phyloP scores from a whole-genome alignment of 371 early-diverging fungal species.

The Zopfochytrium polystomum region DNA sequence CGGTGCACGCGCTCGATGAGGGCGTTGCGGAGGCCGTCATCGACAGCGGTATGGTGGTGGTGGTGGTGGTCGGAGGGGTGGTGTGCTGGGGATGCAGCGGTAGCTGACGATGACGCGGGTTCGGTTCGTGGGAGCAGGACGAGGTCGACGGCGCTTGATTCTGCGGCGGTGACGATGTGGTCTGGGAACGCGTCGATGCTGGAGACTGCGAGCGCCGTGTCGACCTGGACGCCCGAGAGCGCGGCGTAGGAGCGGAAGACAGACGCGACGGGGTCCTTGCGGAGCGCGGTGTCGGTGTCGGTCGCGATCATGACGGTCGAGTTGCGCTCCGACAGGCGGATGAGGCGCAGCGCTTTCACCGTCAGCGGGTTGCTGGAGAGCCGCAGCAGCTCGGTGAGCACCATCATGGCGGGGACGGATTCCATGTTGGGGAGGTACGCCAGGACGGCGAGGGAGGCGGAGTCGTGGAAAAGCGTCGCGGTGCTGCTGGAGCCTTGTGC shows the following conservation, averaged over 20 bases:
- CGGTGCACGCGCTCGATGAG: no score
- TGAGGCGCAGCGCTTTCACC: conserved; percentile 58
- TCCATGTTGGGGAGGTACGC: conserved; percentile 65
- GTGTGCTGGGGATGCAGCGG: no score
- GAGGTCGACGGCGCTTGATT: no score
- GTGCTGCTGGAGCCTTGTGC: conserved; percentile 9
- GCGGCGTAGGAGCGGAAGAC: conserved; percentile 62
- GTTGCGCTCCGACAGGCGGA: conserved; percentile 68
- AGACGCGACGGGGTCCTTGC: conserved; percentile 64
- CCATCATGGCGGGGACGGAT: conserved; percentile 70
- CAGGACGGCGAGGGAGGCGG: conserved; percentile 46
- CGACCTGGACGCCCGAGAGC: conserved; percentile 54
- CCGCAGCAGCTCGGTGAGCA: conserved; percentile 46
- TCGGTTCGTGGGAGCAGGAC: no score
- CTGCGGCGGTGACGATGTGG: no score
- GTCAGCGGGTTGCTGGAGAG: conserved; percentile 1
- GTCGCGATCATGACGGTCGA: conserved; percentile 75
- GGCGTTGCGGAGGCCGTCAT: no score
- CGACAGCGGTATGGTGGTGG: no score
- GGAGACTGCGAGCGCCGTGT: conserved; percentile 1
- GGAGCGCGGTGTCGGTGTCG: conserved; percentile 52
- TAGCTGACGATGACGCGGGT: no score
- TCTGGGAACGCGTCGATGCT: conserved; percentile 44
- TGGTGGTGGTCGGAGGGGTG: no score
- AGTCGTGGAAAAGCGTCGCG: no score